A percentile compares a stretch with the other conserved stretches of the same genome.
Conservation (phyloP, 148 eudicot species). For the Polygonum maritimum region DNA sequence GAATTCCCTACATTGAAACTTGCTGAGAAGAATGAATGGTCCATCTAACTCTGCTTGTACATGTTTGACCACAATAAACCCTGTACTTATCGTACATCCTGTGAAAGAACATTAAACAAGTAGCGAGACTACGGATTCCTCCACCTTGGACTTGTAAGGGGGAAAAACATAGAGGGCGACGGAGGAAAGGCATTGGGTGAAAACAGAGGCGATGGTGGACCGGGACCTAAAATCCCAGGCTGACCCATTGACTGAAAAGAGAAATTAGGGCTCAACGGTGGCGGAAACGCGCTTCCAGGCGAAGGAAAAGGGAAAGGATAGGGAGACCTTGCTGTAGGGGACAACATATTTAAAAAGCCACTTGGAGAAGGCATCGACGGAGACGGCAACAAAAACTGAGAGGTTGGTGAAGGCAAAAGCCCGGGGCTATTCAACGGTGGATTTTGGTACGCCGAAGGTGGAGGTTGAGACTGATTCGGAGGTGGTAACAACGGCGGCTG, state of each 20-base stretch:
- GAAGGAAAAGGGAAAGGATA: conserved; percentile 82
- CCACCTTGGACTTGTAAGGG: conserved; percentile 52
- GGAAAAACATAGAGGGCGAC: conserved; percentile 46
- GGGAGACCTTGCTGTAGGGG: conserved; percentile 68
- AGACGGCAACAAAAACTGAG: conserved; percentile 65
- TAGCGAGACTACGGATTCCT: conserved; percentile 26
- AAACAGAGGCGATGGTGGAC: conserved; percentile 45
- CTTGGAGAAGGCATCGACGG: conserved; percentile 65
- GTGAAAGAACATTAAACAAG: background rate
- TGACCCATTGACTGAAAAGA: conserved; percentile 36
- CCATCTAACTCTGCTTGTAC: conserved; percentile 4
- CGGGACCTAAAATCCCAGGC: conserved; percentile 54
- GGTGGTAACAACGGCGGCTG: conserved; percentile 24
- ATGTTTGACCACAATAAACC: background rate
- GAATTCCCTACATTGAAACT: conserved; percentile 1
- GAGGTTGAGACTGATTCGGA: background rate
- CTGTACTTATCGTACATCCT: background rate
- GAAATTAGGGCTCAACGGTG: conserved; percentile 48
- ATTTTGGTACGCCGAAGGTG: background rate
- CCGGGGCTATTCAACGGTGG: conserved; percentile 43
- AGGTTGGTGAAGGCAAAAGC: conserved; percentile 42
- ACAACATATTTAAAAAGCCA: conserved; percentile 49
- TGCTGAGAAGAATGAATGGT: conserved; percentile 1
- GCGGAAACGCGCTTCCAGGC: conserved; percentile 42
- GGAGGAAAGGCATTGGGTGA: conserved; percentile 54